Base-by-base conservation (phyloP, 306 rosid genomes). In the Cicer yamashitae region DNA sequence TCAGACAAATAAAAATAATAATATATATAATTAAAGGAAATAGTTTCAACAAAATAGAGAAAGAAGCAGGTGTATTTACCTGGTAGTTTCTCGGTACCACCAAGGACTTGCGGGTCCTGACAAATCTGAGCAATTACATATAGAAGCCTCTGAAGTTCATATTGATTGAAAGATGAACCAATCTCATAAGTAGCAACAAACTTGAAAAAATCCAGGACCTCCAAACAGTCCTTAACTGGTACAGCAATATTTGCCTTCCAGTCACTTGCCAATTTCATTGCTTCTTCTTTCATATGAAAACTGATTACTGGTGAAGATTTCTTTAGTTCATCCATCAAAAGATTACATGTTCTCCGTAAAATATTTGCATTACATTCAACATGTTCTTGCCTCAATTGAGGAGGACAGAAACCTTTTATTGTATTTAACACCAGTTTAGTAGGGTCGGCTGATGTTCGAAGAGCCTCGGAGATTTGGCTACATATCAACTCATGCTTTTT, bases 41-140 rank as follows among this genome's bases (percentile, higher is more conserved):
- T 5, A 25, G 40, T 61, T 68, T 17, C 70, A 63, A 65, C 44
- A 68, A 67, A 79, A 44, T 17, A 80, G 72, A 63, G 54, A 30
- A 30, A 30, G 37, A 30, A 30, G 37, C 37, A 30, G 5, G 37
- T 20, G 54, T 81, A 34, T 77, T 81, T 82, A 91, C 89, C 87
- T 8, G 75, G 78, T 18, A 68, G 53, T 70, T 60, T 58, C 34
- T 76, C 77, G 13, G 67, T 18, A 22, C 78, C 59, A 40, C 84
- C 80, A 11, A 79, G 75, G 43, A 47, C 66, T 45, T 60, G 79
- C 4, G 74, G 62, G 30, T 65, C 79, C 48, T 77, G 84, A 51
- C 70, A 59, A 46, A 70, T 76, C 14, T 75, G 89, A 5, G 84
- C 58, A 81, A 84, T 61, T 57, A 41, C 57, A 57, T 72, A 52